Evolutionary conservation across 176 grass and related monocot genomes (phyloP), one percentile per base, ranked within the genome.

Genomic region (Neostapfia colusana): DNA sequence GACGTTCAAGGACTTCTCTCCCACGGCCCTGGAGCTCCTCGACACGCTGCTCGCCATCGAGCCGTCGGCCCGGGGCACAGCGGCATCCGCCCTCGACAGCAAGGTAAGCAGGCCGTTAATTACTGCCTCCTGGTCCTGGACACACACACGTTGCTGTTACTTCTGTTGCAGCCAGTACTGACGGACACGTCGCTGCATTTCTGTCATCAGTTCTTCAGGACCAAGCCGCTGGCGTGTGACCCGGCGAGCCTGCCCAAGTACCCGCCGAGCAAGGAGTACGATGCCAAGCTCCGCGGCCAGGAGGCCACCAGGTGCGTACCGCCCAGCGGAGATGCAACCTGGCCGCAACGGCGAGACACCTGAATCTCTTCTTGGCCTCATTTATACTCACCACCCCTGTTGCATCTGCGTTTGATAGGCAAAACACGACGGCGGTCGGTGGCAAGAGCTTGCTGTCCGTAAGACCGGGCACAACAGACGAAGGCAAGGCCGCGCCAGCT

Each of bases 211-310:
- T 89, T 87, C 83, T 93, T 93, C 77, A 56, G 43, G 63, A 87
- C 64, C 70, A 82, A 87, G 81, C 90, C 90, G 40, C 25, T 87
- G 60, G 81, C 84, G 7, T 93, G 90, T 38, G 90, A 89, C 0
- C 87, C 90, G 64, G 83, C 81, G 67, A 93, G 81, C 79, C 74
- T 89, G 74, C 90, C 90, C 54, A 93, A 89, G 85, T 79, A 82
- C 66, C 87, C 90, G 2, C 90, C 90, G 24, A 84, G 87, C 81
- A 93, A 93, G 77, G 90, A 89, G 84, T 87, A 85, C 85, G 90
- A 93, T 61, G 87, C 84, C 74, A 93, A 87, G 65, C 87, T 89
- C 38, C 84, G 87, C 5, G 84, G 82, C 51, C 79, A 89, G 62
- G 87, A 86, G 65, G 78, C 73, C 55, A 66, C 13, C 60, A 81